Base-by-base conservation (phyloP, 2,329 filamentous ascomycete genomes). In the Hypoxylon sp. region DNA sequence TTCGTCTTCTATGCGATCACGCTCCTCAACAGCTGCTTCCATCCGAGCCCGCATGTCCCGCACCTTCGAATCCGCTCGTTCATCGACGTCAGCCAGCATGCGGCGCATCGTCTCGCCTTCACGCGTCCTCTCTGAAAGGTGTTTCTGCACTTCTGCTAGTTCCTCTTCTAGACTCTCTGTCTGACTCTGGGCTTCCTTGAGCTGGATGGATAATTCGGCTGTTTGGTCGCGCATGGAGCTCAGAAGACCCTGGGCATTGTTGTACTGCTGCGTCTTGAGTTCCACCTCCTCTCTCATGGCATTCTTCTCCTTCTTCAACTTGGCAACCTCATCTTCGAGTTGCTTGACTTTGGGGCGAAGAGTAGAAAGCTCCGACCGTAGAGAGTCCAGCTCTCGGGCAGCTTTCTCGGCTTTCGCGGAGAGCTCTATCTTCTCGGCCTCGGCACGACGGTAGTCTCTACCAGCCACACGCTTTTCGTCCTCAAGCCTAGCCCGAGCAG, bases 51-150 rank as follows among this genome's bases (percentile, higher is more conserved):
- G 91, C 89, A 97, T 96, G 70, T 98, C 95, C 27, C 93, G 89
- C 16, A 97, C 87, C 74, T 93, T 92, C 65, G 84, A 83, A 70
- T 98, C 94, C 1, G 94, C 90, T 8, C 92, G 87, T 64, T 91
- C 88, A 77, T 98, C 93, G 7, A 94, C 92, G 70, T 98, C 95
- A 14, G 90, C 90, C 11, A 99, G 83, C 64, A 98, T 85, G 51
- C 94, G 86, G 32, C 96, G 89, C 94, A 99, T 98, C 0, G 93
- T 97, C 81, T 98, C 95, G 25, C 90, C 92, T 79, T 99, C 96
- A 45, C 96, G 88, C 3, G 93, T 95, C 25, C 96, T 90, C 78
- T 99, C 96, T 55, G 88, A 89, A 1, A 99, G 85, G 65, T 97
- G 86, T 62, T 93, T 88, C 76, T 97, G 94, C 2, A 94, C 91